Evolutionary conservation across 192 early-diverging fungal genomes (phyloP).

Genomic region (Coemansia sp.): DNA sequence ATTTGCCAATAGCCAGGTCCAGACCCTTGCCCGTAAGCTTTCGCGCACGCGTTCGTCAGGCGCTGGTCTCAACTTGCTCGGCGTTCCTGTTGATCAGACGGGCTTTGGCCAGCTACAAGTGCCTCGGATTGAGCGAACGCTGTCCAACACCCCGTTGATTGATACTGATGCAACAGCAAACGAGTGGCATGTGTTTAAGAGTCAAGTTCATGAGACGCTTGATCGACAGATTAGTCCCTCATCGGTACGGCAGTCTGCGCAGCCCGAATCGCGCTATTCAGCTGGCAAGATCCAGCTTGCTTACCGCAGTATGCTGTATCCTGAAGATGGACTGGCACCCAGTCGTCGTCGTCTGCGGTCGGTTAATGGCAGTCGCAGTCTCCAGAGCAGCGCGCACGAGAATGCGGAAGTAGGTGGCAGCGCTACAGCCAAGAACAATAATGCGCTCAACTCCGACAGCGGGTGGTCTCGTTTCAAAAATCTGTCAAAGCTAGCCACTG

Average conservation of each 20-base stretch:
- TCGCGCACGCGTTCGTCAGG: not conserved
- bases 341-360: slow-evolving; percentile 42
- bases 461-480: slow-evolving; percentile 8
- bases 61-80: slow-evolving; percentile 1
- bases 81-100: not conserved
- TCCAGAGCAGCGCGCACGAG: not conserved
- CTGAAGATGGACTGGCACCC: slow-evolving; percentile 20
- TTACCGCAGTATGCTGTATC: slow-evolving; percentile 33
- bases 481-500: slow-evolving; percentile 32
- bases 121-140: not conserved
- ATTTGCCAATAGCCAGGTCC: slow-evolving; percentile 20
- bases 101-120: not conserved
- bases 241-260: not conserved
- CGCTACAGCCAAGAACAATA: not conserved
- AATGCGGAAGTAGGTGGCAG: not conserved
- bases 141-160: slow-evolving; percentile 14
- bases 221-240: not conserved
- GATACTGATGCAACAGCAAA: slow-evolving; percentile 6
- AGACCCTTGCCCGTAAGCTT: slow-evolving; percentile 16
- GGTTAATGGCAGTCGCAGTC: not conserved
- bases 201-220: slow-evolving; percentile 12
- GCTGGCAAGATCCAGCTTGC: slow-evolving; percentile 31
- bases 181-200: slow-evolving; percentile 41
- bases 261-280: slow-evolving; percentile 6
- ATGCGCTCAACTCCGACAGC: not conserved